Base-by-base conservation (phyloP, 2,329 filamentous ascomycete species). In the Sclerotinia borealis region DNA sequence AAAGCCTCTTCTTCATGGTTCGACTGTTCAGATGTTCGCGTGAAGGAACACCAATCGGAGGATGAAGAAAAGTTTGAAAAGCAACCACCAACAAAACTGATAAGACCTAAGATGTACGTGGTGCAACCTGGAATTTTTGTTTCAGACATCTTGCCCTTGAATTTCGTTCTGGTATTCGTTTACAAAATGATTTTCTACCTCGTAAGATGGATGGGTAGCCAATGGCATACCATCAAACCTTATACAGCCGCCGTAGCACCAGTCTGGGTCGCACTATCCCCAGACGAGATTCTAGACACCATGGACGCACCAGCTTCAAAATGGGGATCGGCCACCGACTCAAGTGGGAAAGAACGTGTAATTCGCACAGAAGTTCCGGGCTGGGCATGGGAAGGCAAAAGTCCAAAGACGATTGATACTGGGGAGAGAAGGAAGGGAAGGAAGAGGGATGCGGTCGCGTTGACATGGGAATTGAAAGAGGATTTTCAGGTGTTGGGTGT, bases 51-150 rank as follows among this genome's bases (percentile, higher is more conserved):
- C n/a, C 9, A 36, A n/a, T n/a, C 36, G 5, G 67, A 22, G 59
- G 71, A 63, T 61, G 68, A 65, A 68, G 66, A 52, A 59, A 48
- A 69, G 70, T 64, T 63, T 59, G 71, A 55, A 51, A 63, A 17
- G 47, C 66, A 31, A 15, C 22, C 15, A 15, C 61, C 49, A 37
- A 27, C 27, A 36, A 41, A 54, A 5, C 25, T 72, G 6, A 68
- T 75, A n/a, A 76, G 72, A 29, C 89, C 91, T 0, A 83, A 81
- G 63, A 86, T 91, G 71, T 96, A 95, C 77, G 74, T 96, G 65
- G 82, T 87, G 0, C 95, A 99, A 74, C 95, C 95, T 0, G 95
- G 95, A 66, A 84, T 99, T 66, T 90, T 93, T 68, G 88, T 85
- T 60, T 96, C 93, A 1, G 84, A 86, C 1, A 89, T 99, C 67